Conservation (phyloP, 2,329 filamentous ascomycete genomes). For the Claviceps sp. region DNA sequence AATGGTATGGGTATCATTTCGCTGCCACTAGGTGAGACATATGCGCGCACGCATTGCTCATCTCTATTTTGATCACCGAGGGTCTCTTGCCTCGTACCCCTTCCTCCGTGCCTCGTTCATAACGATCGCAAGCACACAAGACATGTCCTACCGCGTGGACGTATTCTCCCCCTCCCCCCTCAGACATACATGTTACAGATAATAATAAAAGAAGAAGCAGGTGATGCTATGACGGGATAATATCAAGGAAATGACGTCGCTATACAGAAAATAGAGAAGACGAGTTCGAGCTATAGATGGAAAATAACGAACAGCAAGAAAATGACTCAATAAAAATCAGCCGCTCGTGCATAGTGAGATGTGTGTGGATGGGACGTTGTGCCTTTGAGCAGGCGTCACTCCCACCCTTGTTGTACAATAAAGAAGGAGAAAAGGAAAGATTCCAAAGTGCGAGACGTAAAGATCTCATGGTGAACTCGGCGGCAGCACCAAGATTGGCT, state of each 20-base stretch:
- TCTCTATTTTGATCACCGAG: no score
- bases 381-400: neutral
- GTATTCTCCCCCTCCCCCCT: no score
- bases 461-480: neutral
- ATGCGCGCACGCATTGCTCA: no score
- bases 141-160: neutral
- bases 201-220: neutral
- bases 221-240: neutral
- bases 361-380: neutral
- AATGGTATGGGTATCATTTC: no score
- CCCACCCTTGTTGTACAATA: neutral
- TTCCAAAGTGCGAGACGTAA: neutral
- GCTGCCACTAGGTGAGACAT: no score
- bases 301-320: constrained; percentile 6
- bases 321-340: constrained; percentile 4
- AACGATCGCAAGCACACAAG: no score
- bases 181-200: neutral
- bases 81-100: neutral
- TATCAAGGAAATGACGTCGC: neutral
- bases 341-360: constrained; percentile 3
- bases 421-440: neutral
- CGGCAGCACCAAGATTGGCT: constrained; percentile 8
- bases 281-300: neutral
- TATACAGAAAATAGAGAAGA: constrained; percentile 5
- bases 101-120: no score